Percentiles rank a stretch among this genome's conserved stretches.
phyloP scores from a whole-genome alignment of 495 filamentous ascomycete genomes.

The Neurospora sp. region DNA sequence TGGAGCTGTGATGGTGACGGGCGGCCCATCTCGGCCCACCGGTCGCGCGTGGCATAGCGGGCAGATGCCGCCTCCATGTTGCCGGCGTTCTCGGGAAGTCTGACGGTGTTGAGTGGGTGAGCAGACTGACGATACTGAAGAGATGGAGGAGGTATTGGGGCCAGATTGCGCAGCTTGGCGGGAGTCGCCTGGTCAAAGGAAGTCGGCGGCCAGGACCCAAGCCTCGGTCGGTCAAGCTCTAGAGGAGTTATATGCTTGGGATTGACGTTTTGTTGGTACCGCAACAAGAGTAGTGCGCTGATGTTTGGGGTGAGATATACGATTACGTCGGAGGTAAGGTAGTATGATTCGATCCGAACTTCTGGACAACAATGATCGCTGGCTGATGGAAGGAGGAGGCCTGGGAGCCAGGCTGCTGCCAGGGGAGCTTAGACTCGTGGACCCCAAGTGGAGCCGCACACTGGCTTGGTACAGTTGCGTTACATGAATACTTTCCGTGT shows the following conservation, averaged over 20 bases:
- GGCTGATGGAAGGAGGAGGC: constrained; percentile 8
- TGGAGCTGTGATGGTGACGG: constrained; percentile 76
- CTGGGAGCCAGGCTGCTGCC: neutral
- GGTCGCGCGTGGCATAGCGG: constrained; percentile 89
- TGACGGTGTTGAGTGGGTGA: neutral
- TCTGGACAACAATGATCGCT: neutral
- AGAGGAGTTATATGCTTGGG: neutral
- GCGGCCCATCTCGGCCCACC: constrained; percentile 75
- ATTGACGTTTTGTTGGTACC: neutral
- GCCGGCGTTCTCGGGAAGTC: neutral
- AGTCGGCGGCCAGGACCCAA: neutral
- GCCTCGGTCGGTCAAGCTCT: neutral
- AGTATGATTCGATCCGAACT: constrained; percentile 1
- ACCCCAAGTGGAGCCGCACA: neutral
- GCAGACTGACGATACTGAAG: neutral
- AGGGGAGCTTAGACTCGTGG: neutral
- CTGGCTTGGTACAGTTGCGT: neutral
- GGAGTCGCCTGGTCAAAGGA: neutral
- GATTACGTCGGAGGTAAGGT: neutral
- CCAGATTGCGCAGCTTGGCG: neutral
- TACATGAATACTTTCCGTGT: neutral
- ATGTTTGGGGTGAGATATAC: neutral
- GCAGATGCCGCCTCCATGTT: constrained; percentile 88
- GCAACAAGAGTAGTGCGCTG: neutral
- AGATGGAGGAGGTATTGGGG: neutral